Evolutionary conservation across 306 rosid species (phyloP).

Genomic region (Lotus japonicus): DNA sequence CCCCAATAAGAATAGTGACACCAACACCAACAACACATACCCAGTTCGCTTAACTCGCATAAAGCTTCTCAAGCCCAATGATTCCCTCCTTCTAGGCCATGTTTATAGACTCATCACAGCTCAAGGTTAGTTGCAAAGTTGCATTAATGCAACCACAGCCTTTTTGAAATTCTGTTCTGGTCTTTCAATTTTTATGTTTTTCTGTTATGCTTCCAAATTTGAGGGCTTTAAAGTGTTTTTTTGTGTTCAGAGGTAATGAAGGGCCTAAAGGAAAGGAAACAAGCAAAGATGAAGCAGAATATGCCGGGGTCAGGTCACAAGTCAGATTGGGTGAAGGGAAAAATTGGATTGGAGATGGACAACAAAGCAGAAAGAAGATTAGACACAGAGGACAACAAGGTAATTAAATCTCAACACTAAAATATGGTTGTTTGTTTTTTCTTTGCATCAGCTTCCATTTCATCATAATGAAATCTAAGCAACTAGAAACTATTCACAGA

Average conservation of each 20-base stretch:
- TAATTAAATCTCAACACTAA: conserved; percentile 12
- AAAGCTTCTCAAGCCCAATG: conserved; percentile 87
- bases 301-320: conserved; percentile 33
- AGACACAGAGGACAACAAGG: conserved; percentile 40
- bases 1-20: conserved; percentile 4
- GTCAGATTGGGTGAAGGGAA: conserved; percentile 30
- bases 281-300: conserved; percentile 54
- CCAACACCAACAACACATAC: not conserved
- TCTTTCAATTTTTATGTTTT: not conserved
- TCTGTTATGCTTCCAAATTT: not conserved
- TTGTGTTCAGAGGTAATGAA: conserved; percentile 63
- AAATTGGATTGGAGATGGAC: conserved; percentile 3
- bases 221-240: not conserved
- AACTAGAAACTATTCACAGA: no score
- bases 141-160: not conserved
- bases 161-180: not conserved
- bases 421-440: no score
- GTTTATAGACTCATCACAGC: conserved; percentile 81
- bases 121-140: conserved; percentile 46
- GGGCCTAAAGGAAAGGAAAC: conserved; percentile 68
- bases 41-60: conserved; percentile 73
- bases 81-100: conserved; percentile 77
- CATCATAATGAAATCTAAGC: no score
- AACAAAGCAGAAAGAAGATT: conserved; percentile 24
- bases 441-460: no score